Evolutionary conservation across 345 rosid genomes (phyloP).

Genomic region (Boechera stricta): DNA sequence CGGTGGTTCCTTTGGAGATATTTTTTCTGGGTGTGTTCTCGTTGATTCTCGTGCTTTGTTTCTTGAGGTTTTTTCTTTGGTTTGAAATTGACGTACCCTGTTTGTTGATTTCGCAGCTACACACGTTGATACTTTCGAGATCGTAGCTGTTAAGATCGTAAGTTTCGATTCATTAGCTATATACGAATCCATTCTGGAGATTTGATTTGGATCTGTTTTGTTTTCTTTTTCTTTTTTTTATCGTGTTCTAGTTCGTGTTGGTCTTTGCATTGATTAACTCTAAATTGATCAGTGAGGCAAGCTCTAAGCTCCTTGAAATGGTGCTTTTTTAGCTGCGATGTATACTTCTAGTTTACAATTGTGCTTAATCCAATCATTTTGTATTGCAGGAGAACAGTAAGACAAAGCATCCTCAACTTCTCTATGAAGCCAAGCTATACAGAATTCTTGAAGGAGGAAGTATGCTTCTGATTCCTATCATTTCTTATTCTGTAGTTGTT

Average conservation of each 20-base stretch:
- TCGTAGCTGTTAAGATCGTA: slow-evolving; percentile 94
- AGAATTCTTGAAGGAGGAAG: slow-evolving; percentile 88
- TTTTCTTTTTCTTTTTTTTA: neutral
- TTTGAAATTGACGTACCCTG: neutral
- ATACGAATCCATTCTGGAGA: neutral
- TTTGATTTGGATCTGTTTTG: slow-evolving; percentile 30
- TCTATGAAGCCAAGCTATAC: slow-evolving; percentile 86
- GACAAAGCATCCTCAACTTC: slow-evolving; percentile 87
- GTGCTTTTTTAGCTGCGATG: neutral
- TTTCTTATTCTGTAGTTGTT: slow-evolving; percentile 8
- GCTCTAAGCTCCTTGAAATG: neutral
- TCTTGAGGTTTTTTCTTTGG: neutral
- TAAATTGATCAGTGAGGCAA: slow-evolving; percentile 1
- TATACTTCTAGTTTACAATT: neutral
- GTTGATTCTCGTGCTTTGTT: neutral
- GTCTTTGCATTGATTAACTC: neutral
- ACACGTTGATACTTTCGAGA: slow-evolving; percentile 84
- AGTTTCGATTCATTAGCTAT: slow-evolving; percentile 41
- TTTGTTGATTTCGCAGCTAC: slow-evolving; percentile 63
- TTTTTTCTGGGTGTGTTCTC: slow-evolving; percentile 63
- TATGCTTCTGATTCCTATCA: slow-evolving; percentile 39
- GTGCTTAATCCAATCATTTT: slow-evolving; percentile 9
- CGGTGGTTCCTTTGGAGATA: slow-evolving; percentile 96
- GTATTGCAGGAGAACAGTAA: slow-evolving; percentile 70
- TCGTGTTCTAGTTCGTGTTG: neutral